Conservation (phyloP, 768 basidiomycete species). For the Termitomyces sp. region DNA sequence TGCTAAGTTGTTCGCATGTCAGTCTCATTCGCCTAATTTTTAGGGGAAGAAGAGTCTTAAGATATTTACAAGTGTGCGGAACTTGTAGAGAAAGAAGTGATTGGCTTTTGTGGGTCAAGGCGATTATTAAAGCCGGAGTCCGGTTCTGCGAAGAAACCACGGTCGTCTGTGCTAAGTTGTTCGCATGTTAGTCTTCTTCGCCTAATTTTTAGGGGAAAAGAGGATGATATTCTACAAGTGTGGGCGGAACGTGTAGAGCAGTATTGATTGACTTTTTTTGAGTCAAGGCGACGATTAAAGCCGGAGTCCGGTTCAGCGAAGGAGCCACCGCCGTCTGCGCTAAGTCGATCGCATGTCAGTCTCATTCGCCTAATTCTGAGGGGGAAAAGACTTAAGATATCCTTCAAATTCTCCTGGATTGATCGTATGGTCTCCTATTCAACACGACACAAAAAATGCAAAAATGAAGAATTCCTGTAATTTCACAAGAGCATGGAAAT, state of each 20-base stretch:
- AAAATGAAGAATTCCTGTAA: no score
- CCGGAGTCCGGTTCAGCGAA: conserved; percentile 2
- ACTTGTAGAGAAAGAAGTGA: background rate
- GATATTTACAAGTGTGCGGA: background rate
- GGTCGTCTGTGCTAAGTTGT: background rate
- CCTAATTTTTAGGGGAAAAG: background rate
- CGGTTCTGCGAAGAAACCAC: background rate
- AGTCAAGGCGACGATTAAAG: background rate
- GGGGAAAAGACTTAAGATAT: background rate
- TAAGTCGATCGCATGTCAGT: background rate
- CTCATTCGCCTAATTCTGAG: background rate
- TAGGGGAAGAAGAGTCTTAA: background rate
- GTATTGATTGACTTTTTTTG: background rate
- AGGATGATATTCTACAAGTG: background rate
- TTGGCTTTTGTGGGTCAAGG: background rate
- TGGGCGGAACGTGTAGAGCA: background rate
- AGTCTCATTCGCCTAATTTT: background rate
- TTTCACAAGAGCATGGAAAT: background rate
- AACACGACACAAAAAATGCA: background rate
- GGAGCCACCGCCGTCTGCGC: background rate
- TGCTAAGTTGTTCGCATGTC: background rate
- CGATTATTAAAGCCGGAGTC: background rate
- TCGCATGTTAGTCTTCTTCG: background rate
- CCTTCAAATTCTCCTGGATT: background rate
- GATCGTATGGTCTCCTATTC: background rate